Base-by-base conservation (phyloP, 164 flowering plant genomes). In the Annona cherimola region DNA sequence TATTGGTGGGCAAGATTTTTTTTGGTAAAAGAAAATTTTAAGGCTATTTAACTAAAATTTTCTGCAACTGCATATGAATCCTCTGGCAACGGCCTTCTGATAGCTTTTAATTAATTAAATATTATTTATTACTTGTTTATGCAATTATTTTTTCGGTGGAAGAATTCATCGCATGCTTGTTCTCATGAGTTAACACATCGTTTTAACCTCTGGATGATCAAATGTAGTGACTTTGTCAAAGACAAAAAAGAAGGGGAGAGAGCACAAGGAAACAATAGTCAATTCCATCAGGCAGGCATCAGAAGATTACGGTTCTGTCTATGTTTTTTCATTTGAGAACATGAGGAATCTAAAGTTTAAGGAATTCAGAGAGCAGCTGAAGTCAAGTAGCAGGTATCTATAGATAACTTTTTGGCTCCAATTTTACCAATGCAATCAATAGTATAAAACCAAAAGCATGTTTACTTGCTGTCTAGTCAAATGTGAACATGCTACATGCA, bases 291-390 rank as follows among this genome's bases (percentile, higher is more conserved):
- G 96, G 76, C 81, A 91, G 14, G 89, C 98, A 0, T 88, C 74
- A 0, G 98, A 91, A 19, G 76, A 82, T 11, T 90, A 86, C 78
- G 80, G 68, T 16, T 88, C 93, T 0, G 71, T 74, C 1, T 93
- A 84, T 78, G 96, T 91, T 40, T 90, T 91, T 74, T 76, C 87
- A 57, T 90, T 89, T 70, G 93, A 91, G 83, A 93, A 93, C 83
- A 93, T 91, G 98, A 86, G 98, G 66, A 93, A 91, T 82, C 86
- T 86, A 73, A 93, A 93, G 79, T 93, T 91, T 80, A 90, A 90
- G 80, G 90, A 90, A 81, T 91, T 93, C 77, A 87, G 89, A 73
- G 94, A 89, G 69, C 84, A 83, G 83, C 87, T 89, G 55, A 91
- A 88, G 75, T 77, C 89, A 42, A 74, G 79, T 5, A 87, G 96